A percentile compares a stretch with the other conserved stretches of the same genome.
Conservation (phyloP, 2,329 filamentous ascomycete species). For the Aschersonia sp. region DNA sequence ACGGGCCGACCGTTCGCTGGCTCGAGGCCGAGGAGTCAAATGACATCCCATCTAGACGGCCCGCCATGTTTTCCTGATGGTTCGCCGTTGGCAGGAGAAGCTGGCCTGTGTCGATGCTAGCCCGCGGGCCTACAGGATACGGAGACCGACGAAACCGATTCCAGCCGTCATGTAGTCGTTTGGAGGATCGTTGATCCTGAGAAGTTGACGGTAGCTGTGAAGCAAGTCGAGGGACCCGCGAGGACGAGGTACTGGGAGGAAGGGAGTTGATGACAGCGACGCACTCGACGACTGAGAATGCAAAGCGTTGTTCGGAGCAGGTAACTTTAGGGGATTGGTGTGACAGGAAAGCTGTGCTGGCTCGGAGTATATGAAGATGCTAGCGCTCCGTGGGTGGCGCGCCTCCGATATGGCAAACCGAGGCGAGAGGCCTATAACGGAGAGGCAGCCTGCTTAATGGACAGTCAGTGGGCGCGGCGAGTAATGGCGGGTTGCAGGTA, state of each 20-base stretch:
- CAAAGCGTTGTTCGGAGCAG: conserved; percentile 6
- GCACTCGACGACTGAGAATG: conserved; percentile 5
- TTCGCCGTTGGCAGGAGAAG: conserved; percentile 18
- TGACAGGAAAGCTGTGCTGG: neutral
- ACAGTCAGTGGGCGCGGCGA: conserved; percentile 6
- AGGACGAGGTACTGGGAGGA: neutral
- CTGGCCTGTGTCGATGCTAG: conserved; percentile 14
- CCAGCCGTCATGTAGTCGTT: conserved; percentile 25
- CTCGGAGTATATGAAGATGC: conserved; percentile 6
- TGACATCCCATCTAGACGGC: conserved; percentile 21
- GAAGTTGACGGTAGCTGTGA: conserved; percentile 5
- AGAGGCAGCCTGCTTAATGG: conserved; percentile 5
- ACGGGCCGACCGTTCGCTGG: conserved; percentile 48
- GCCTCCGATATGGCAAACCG: conserved; percentile 17
- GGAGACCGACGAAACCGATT: conserved; percentile 17
- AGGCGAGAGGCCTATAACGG: conserved; percentile 5
- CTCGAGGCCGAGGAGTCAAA: conserved; percentile 19
- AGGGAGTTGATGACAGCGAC: neutral
- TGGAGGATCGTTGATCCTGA: neutral
- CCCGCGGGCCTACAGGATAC: conserved; percentile 22
- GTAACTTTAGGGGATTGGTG: conserved; percentile 10
- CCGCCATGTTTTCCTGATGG: conserved; percentile 23
- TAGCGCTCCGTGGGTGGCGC: conserved; percentile 8
- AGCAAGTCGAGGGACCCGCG: conserved; percentile 1
- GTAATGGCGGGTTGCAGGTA: neutral